These are phyloP conservation scores for Vaccinium macrocarpon DNA, from an alignment of 148 eudicot genomes.

Conservation along the genomic window DNA sequence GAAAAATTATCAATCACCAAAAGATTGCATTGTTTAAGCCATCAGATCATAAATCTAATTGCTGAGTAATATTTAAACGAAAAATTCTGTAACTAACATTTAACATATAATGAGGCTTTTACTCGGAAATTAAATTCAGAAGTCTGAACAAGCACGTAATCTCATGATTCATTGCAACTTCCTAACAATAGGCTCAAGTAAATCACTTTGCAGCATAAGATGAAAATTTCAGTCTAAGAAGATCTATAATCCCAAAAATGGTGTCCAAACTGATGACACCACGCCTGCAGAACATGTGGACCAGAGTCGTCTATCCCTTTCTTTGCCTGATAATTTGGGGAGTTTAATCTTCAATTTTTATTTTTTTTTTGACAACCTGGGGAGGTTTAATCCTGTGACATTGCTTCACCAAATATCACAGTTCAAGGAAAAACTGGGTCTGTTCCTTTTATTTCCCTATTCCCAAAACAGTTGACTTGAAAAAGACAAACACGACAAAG, in stretches of 20 bases:
- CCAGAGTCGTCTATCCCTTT: background rate
- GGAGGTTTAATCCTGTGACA: background rate
- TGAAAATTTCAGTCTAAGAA: background rate
- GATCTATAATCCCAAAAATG: conserved; percentile 2
- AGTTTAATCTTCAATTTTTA: no score
- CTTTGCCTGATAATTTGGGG: no score
- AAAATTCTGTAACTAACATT: background rate
- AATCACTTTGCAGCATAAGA: conserved; percentile 6
- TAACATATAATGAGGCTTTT: background rate
- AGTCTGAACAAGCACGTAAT: background rate
- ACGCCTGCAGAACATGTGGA: conserved; percentile 4
- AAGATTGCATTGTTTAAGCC: background rate
- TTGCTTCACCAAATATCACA: background rate
- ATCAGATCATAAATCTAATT: background rate
- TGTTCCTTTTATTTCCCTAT: background rate
- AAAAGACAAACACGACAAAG: background rate
- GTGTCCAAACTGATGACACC: background rate
- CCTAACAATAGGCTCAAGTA: background rate
- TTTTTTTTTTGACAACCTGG: background rate
- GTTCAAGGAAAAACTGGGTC: background rate
- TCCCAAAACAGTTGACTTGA: background rate
- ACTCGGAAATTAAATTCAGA: background rate
- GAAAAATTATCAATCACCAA: background rate
- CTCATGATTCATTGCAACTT: background rate
- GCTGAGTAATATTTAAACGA: background rate